These are phyloP conservation scores for Candida labiduridarum DNA, from an alignment of 1,139 yeast species.

Conservation along the genomic window DNA sequence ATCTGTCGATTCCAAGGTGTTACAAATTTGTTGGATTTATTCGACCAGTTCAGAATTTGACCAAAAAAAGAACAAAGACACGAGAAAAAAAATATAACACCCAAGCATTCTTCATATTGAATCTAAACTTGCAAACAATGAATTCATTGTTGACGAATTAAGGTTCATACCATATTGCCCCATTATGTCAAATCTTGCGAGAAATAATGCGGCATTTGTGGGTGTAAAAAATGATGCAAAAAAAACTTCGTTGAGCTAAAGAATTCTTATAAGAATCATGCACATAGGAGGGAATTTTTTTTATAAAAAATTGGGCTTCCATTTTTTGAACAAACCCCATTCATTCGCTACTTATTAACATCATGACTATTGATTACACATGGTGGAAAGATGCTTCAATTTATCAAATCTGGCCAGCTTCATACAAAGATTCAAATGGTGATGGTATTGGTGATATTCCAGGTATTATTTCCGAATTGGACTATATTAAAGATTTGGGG, in stretches of 20 bases:
- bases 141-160: too few species aligned
- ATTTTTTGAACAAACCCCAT: neutral
- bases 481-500: conserved; percentile 54
- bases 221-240: neutral
- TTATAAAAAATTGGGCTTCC: too few species aligned
- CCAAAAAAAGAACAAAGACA: too few species aligned
- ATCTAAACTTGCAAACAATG: too few species aligned
- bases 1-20: too few species aligned
- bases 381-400: conserved; percentile 65
- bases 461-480: conserved; percentile 54
- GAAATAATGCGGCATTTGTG: neutral
- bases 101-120: too few species aligned
- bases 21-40: too few species aligned
- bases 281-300: neutral
- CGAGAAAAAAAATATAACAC: too few species aligned
- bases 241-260: too few species aligned
- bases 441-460: conserved; percentile 61
- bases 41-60: too few species aligned
- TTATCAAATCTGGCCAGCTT: conserved; percentile 63
- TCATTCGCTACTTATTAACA: neutral
- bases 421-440: conserved; percentile 57
- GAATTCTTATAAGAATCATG: too few species aligned
- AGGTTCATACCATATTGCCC: neutral
- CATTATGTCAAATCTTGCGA: neutral
- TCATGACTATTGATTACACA: conserved; percentile 16